Evolutionary conservation across 257 asterid species (phyloP), one percentile per base, ranked within the genome.

Genomic region (Mentha longifolia): DNA sequence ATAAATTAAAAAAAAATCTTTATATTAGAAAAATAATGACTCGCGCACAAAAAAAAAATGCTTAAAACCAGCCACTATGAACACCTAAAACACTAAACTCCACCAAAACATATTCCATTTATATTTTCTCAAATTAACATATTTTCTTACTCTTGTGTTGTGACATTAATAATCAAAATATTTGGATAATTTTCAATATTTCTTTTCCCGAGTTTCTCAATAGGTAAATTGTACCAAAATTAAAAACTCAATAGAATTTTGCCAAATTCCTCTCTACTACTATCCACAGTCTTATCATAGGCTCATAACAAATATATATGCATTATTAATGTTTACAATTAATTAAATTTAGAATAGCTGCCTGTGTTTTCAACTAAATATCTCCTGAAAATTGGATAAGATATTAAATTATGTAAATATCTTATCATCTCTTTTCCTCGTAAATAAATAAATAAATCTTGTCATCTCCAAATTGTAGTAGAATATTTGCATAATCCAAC

Each of bases 41-140:
- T 13, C 39, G 7, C 55, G 7, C 54, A 41, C n/a, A n/a, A n/a
- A n/a, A 61, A 13, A 15, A 50, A 39, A 41, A 39, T n/a, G 47
- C 71, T n/a, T n/a, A 64, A 54, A 54, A 50, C 13, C 39, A 64
- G 50, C 65, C 47, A 73, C 50, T 47, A 58, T 13, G 20, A 43
- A 35, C 65, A 71, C 67, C 81, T 65, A 72, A 67, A 72, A 77
- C 77, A 59, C 58, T 76, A 20, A 57, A 57, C 25, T 20, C 68
- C 14, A 62, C 69, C 74, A 65, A 57, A 56, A 25, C 12, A 46
- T 62, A 52, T 71, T 65, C 76, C 47, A 55, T 35, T 5, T 35
- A 28, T 28, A 28, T 6, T 35, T 35, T 35, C 0, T 5, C 0
- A 5, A 35, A 5, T 35, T 35, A 35, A 35, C 39, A 35, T 35